Base-by-base conservation (phyloP, 352 stramenopile species). In the Globisporangium alternatum region DNA sequence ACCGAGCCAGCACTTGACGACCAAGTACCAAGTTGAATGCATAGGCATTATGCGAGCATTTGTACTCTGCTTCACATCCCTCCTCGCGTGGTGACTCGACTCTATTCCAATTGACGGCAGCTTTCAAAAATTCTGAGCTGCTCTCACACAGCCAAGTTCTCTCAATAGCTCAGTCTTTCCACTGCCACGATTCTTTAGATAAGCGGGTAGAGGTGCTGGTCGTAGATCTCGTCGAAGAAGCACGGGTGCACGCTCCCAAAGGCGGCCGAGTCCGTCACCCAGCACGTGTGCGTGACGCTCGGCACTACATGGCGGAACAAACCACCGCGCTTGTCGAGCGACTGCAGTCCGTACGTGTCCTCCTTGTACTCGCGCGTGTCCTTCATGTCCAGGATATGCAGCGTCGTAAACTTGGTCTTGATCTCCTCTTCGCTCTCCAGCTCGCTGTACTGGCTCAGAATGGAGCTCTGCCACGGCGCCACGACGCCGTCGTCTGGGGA, bases 321-420 rank as follows among this genome's bases (percentile, higher is more conserved):
- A 1, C 43, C 62, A 8, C 73, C 65, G 35, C 68, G 66, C 21
- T 59, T 41, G 17, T 76, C 65, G 15, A 83, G 59, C 45, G 72
- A 74, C 17, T 57, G 25, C 6, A 81, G 47, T 0, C 77, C 72
- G 49, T 80, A 86, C 33, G 66, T 69, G 61, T 86, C 77, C 5
- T 62, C 22, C 13, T 57, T 61, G 65, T 81, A 83, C 66, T 86
- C 77, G 0, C 41, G 21, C 17, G 75, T 78, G 33, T 75, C 54
- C 15, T 58, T 68, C 74, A 81, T 76, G 10, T 74, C 49, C 13
- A 83, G 21, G 19, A 80, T 28, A 17, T 48, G 25, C 22, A 83
- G 48, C 13, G 28, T 49, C 3, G 56, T 62, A 45, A 74, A 84
- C 22, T 68, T 58, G 3, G 58, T 66, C 58, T 66, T 61, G 3